These are phyloP conservation scores for Pichia sp. DNA, from an alignment of 1,139 yeast genomes.

Conservation along the genomic window DNA sequence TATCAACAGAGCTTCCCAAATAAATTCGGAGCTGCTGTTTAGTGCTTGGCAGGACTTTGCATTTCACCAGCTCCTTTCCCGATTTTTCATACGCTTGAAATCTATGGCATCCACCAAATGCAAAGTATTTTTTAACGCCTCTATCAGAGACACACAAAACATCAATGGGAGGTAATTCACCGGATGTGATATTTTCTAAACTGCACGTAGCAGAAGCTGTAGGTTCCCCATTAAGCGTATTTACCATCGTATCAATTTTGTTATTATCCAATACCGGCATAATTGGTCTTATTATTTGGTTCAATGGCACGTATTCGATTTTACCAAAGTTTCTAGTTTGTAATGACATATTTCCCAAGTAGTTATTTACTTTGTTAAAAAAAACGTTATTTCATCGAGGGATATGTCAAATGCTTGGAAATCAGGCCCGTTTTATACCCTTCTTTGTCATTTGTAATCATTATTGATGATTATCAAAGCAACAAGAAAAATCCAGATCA, in stretches of 20 bases:
- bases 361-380: too few species aligned
- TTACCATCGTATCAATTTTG: constrained; percentile 73
- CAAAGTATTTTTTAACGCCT: constrained; percentile 60
- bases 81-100: constrained; percentile 65
- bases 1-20: constrained; percentile 58
- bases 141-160: constrained; percentile 57
- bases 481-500: too few species aligned
- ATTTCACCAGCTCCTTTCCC: constrained; percentile 45
- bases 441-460: too few species aligned
- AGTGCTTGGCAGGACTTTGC: constrained; percentile 62
- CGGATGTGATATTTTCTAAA: constrained; percentile 44
- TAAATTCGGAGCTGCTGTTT: constrained; percentile 51
- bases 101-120: constrained; percentile 81
- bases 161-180: constrained; percentile 72
- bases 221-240: constrained; percentile 59
- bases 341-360: constrained; percentile 23
- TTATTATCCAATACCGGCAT: constrained; percentile 70
- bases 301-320: constrained; percentile 52
- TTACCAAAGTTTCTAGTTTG: constrained; percentile 39
- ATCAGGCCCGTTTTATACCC: too few species aligned
- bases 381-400: too few species aligned
- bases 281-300: constrained; percentile 66
- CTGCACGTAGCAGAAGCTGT: constrained; percentile 58
- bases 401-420: too few species aligned
- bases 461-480: too few species aligned